These are phyloP conservation scores for Saturnispora hagleri DNA, from an alignment of 805 yeast genomes.

Conservation along the genomic window DNA sequence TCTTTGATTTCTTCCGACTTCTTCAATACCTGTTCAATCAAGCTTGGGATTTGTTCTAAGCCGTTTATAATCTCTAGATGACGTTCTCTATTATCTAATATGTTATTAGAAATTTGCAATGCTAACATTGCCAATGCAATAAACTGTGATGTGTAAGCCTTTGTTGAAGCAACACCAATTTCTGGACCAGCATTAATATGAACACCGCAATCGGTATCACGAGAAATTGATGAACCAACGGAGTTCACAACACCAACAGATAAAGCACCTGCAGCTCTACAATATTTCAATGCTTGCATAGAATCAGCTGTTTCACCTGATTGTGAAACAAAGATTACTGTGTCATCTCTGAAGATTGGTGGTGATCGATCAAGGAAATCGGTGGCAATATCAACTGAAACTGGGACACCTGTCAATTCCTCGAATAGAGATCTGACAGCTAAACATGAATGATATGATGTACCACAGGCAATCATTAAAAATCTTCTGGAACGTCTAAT, in stretches of 20 bases:
- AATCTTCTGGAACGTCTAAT: conserved; percentile 91
- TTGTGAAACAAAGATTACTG: conserved; percentile 95
- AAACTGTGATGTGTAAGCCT: conserved; percentile 97
- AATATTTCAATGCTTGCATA: conserved; percentile 88
- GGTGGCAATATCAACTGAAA: conserved; percentile 84
- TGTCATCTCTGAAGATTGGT: conserved; percentile 98
- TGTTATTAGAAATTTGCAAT: conserved; percentile 85
- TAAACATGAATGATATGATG: conserved; percentile 95
- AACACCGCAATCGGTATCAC: conserved; percentile 98
- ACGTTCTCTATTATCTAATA: conserved; percentile 65
- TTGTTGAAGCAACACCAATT: conserved; percentile 98
- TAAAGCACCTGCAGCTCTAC: conserved; percentile 93
- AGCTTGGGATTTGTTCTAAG: conserved; percentile 71
- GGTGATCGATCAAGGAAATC: conserved; percentile 91
- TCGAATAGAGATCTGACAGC: conserved; percentile 96
- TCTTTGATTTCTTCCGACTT: conserved; percentile 67
- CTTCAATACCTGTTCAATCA: conserved; percentile 67
- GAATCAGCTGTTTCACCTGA: conserved; percentile 99
- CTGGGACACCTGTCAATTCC: conserved; percentile 93
- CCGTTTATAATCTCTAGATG: conserved; percentile 83
- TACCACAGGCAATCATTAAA: conserved; percentile 99
- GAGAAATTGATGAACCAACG: conserved; percentile 94
- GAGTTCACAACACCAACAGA: conserved; percentile 96
- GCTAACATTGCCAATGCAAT: conserved; percentile 97
- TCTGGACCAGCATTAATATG: conserved; percentile 99